Evolutionary conservation across 2,329 filamentous ascomycete genomes (phyloP), one percentile per base, ranked within the genome.

Genomic region (Scytalidium lignicola): DNA sequence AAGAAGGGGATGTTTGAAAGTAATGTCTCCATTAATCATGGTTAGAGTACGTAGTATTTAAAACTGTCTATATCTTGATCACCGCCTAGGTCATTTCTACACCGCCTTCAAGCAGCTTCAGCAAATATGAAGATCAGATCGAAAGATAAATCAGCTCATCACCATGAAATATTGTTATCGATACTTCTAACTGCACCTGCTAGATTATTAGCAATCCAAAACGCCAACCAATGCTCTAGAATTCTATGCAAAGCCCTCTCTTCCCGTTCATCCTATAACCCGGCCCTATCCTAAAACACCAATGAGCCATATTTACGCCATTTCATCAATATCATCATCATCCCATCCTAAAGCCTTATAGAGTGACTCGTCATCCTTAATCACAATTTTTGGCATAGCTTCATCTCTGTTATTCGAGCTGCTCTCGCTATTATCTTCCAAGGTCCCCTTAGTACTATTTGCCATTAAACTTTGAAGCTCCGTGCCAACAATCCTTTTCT

Each of bases 311-410:
- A 42, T 28, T 55, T 52, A 60, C 57, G 53, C 51, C 41, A 62
- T 49, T 43, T 61, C 62, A 55, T 63, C 58, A 55, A 59, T 48
- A 57, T 65, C 55, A 47, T 22, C 47, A 48, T 64, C 63, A 56
- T 66, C 62, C 67, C 67, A 69, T 45, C 67, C 67, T 22, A 69
- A 55, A 7, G 54, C 48, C 47, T 65, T 59, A 52, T 69, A 69
- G 29, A 69, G 65, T 32, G 58, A 63, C 10, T 59, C 49, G 26
- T 59, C 58, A 29, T 52, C 53, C 23, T 45, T 22, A 41, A 26
- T 41, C 22, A 22, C 15, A 5, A 37, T 37, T 17, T 41, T 37
- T 41, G 19, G 32, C 22, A 44, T 39, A 28, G 18, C 19, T 20
- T 46, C 42, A 42, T 55, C 47, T 10, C 39, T 44, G 22, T 56